Percentiles rank a stretch among this genome's conserved stretches.
Conservation (phyloP, 2,329 filamentous ascomycete species). For the Plectosphaerella cucumerina region DNA sequence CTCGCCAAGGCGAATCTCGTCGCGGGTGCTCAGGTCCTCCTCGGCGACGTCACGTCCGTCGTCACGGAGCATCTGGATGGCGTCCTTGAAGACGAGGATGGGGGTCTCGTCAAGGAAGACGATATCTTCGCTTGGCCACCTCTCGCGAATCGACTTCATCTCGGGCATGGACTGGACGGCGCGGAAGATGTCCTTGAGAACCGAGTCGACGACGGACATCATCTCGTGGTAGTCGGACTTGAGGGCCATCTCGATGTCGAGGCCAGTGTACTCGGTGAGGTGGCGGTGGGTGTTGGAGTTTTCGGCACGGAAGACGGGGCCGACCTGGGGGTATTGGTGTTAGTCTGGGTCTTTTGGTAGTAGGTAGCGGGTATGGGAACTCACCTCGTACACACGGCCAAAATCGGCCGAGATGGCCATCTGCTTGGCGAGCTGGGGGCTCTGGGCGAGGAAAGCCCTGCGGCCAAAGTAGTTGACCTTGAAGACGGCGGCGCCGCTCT, state of each 20-base stretch:
- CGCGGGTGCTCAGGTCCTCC: constrained; percentile 79
- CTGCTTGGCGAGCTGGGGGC: constrained; percentile 88
- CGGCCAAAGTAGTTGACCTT: constrained; percentile 88
- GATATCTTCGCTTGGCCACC: constrained; percentile 83
- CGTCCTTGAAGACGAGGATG: constrained; percentile 74
- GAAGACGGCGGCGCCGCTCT: constrained; percentile 89
- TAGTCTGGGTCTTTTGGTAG: neutral
- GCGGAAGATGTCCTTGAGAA: constrained; percentile 69
- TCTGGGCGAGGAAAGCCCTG: constrained; percentile 83
- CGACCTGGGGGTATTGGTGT: constrained; percentile 41
- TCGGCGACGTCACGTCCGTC: constrained; percentile 73
- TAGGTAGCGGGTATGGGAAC: constrained; percentile 7
- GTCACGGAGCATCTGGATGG: constrained; percentile 74
- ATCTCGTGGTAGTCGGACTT: constrained; percentile 88
- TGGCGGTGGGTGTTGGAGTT: constrained; percentile 95
- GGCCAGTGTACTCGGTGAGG: constrained; percentile 88
- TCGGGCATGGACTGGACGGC: constrained; percentile 51
- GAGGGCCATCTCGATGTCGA: constrained; percentile 91
- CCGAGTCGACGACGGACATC: constrained; percentile 70
- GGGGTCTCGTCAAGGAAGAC: constrained; percentile 85
- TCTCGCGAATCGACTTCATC: constrained; percentile 73
- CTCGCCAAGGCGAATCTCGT: constrained; percentile 81
- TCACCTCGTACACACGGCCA: constrained; percentile 74
- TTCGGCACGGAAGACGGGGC: constrained; percentile 87
- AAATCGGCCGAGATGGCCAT: constrained; percentile 90